Evolutionary conservation across 768 basidiomycete species (phyloP), one percentile per base, ranked within the genome.

Genomic region (Leccinum boreale): DNA sequence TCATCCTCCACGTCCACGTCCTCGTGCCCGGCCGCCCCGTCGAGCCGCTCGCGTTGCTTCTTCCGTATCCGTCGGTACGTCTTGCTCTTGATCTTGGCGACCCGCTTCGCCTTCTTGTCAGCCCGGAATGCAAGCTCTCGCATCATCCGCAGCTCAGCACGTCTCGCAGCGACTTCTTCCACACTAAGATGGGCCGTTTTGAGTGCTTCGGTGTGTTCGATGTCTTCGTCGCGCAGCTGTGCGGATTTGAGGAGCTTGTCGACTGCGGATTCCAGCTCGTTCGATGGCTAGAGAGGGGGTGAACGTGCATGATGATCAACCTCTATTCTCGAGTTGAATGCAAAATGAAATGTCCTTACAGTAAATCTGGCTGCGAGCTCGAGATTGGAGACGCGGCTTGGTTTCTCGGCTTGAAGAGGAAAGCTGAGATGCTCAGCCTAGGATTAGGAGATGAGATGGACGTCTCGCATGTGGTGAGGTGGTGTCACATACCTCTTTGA

Each of bases 1-100:
- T 81, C 83, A 15, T 78, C 79, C 12, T 79, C 77, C 3, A 55
- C 69, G 8, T 79, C 55, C 33, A 0, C 55, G 4, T 28, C 51
- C 4, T 15, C 60, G 0, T 51, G 59, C 0, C 14, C 80, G 2
- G 69, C 79, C 50, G 77, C 84, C 65, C 70, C 69, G 72, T 77
- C 75, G 15, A 87, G 73, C 60, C 84, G 85, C 57, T 86, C 89
- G 48, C 81, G 81, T 66, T 89, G 84, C 68, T 90, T 94, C 70
- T 91, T 82, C 67, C 86, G 86, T 49, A 98, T 79, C 62, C 89
- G 87, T 28, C 94, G 81, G 70, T 94, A 98, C 2, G 92, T 85
- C 75, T 94, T 96, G 71, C 89, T 92, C 78, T 98, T 98, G 75
- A 99, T 99, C 76, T 95, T 98, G 21, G 88, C 84, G 17, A 96